These are phyloP conservation scores for Metschnikowia lunata DNA, from an alignment of 805 yeast genomes.

Conservation along the genomic window DNA sequence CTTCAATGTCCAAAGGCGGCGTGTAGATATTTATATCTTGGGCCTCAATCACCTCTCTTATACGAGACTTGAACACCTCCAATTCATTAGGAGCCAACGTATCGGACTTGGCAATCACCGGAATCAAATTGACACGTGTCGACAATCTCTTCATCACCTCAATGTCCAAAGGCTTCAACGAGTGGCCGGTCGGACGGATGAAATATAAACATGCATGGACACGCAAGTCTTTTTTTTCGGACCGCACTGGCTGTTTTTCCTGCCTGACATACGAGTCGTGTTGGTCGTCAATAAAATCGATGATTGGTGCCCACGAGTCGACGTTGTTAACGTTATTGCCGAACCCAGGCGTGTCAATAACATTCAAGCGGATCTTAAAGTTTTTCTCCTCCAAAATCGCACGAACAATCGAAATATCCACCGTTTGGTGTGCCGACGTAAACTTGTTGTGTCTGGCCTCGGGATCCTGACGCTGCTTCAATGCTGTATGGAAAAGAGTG, in stretches of 20 bases:
- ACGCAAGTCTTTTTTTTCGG: conserved; percentile 65
- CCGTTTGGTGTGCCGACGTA: conserved; percentile 54
- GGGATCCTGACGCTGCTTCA: conserved; percentile 56
- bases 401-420: conserved; percentile 71
- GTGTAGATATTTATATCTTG: conserved; percentile 81
- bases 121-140: conserved; percentile 79
- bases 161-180: conserved; percentile 81
- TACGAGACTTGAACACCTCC: conserved; percentile 63
- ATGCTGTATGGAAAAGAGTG: conserved; percentile 72
- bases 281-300: conserved; percentile 88
- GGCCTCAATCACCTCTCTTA: conserved; percentile 77
- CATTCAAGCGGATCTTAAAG: conserved; percentile 69
- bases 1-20: conserved; percentile 75
- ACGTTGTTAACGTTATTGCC: conserved; percentile 86
- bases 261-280: conserved; percentile 85
- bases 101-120: conserved; percentile 86
- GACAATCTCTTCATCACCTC: conserved; percentile 82
- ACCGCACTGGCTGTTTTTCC: conserved; percentile 85
- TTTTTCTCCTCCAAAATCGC: conserved; percentile 84
- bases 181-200: conserved; percentile 87
- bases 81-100: conserved; percentile 71
- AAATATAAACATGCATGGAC: conserved; percentile 90
- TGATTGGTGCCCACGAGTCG: conserved; percentile 80
- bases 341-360: conserved; percentile 91
- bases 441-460: conserved; percentile 57